Evolutionary conservation across 306 rosid genomes (phyloP), one percentile per base, ranked within the genome.

Genomic region (Sphenostylis stenocarpa): DNA sequence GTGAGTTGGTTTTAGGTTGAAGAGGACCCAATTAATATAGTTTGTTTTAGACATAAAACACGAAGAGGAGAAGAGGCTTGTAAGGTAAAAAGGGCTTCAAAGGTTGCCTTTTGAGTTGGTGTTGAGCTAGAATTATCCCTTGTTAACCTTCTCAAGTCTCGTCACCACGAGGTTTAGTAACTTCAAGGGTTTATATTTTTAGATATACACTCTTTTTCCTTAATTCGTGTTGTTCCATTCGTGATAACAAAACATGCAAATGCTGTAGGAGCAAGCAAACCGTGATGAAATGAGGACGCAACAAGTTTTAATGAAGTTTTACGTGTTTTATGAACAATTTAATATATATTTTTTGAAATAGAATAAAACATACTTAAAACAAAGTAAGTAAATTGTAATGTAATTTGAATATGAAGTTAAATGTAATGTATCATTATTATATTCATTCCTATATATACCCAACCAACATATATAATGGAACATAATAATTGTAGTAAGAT

Each of bases 41-140:
- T 33, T 79, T 62, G 1, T 20, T 73, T 74, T 19, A 36, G 41
- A 52, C 51, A 68, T 49, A 63, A 56, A 73, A 41, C 0, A 20
- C 29, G 24, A 39, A 23, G 34, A 70, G 58, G 66, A 63, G 34
- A 70, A 66, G 66, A 63, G 20, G 44, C 70, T 68, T 79, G 16
- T 53, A 72, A 24, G 29, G 58, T 8, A 53, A 44, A 51, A 76
- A 10, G 19, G 72, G 19, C 3, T 66, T 38, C 10, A 33, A 34
- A 78, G 77, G 70, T 81, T 81, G 56, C 76, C 51, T 81, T 60
- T 9, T 21, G 64, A 39, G 45, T 85, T 81, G 31, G 36, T 61
- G 62, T 26, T 68, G 31, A 38, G 14, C 24, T 51, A 48, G 76
- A 81, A 78, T 85, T 24, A 82, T 85, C 72, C 88, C 69, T 82